phyloP scores from a whole-genome alignment of 805 yeast species.

The Ogataea angusta region DNA sequence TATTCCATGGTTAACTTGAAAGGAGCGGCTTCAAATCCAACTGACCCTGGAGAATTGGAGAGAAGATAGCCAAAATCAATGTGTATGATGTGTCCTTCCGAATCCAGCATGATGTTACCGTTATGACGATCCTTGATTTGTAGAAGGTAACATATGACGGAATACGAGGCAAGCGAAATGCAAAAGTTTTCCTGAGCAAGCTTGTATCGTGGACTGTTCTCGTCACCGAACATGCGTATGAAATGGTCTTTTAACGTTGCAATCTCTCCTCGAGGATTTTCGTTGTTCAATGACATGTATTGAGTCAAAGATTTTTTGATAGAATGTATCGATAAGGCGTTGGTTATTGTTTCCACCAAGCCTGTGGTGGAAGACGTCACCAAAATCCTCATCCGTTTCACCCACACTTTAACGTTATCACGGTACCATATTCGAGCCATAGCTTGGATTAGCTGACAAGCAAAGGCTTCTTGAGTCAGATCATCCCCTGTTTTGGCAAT shows the following conservation, averaged over 20 bases:
- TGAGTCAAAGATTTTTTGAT: constrained; percentile 89
- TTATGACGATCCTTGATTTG: constrained; percentile 96
- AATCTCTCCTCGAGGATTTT: constrained; percentile 65
- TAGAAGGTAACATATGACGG: constrained; percentile 81
- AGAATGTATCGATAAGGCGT: constrained; percentile 91
- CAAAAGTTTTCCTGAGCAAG: constrained; percentile 85
- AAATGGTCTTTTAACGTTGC: constrained; percentile 80
- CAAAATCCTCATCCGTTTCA: constrained; percentile 86
- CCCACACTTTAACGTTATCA: constrained; percentile 76
- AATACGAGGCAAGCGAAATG: constrained; percentile 83
- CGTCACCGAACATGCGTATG: constrained; percentile 67
- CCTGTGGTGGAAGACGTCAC: constrained; percentile 91
- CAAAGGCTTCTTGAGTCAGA: constrained; percentile 95
- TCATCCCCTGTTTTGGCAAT: constrained; percentile 97
- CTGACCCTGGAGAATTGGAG: constrained; percentile 94
- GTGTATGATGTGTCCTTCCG: constrained; percentile 91
- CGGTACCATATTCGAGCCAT: constrained; percentile 82
- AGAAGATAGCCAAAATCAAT: constrained; percentile 93
- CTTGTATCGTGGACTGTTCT: constrained; percentile 49
- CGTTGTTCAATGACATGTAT: constrained; percentile 61
- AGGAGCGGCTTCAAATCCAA: constrained; percentile 97
- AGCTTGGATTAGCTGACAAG: constrained; percentile 87
- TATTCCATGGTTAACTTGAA: constrained; percentile 90
- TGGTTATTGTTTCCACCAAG: constrained; percentile 91
- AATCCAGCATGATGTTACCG: constrained; percentile 95